Conservation (phyloP, 306 rosid genomes). For the Dryas alaskensis region DNA sequence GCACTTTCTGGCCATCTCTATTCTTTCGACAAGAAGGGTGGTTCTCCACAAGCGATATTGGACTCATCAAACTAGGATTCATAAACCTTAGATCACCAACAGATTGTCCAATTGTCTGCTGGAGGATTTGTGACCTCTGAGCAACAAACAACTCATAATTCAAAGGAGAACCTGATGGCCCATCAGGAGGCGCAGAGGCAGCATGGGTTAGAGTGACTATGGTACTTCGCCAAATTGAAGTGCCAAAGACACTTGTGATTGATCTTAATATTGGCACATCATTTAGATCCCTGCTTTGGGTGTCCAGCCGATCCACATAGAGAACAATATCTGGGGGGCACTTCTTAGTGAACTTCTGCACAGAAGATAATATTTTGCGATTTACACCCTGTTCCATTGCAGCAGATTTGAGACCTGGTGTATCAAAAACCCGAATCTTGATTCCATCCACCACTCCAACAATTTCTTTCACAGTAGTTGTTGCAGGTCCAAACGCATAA, state of each 20-base stretch:
- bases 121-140: slow-evolving; percentile 88
- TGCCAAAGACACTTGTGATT: slow-evolving; percentile 59
- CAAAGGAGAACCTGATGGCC: slow-evolving; percentile 85
- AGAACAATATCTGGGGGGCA: slow-evolving; percentile 85
- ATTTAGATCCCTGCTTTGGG: slow-evolving; percentile 84
- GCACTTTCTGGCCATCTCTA: slow-evolving; percentile 90
- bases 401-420: slow-evolving; percentile 88
- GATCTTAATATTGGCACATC: slow-evolving; percentile 78
- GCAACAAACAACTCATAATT: slow-evolving; percentile 91
- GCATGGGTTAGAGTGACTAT: slow-evolving; percentile 85
- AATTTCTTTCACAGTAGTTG: slow-evolving; percentile 69
- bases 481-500: slow-evolving; percentile 80
- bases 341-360: slow-evolving; percentile 72
- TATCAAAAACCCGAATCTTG: slow-evolving; percentile 73
- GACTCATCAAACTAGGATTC: slow-evolving; percentile 84
- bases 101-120: slow-evolving; percentile 93
- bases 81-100: slow-evolving; percentile 83
- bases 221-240: slow-evolving; percentile 79
- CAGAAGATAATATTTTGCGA: slow-evolving; percentile 57
- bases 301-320: slow-evolving; percentile 90
- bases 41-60: slow-evolving; percentile 88
- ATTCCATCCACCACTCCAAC: slow-evolving; percentile 86
- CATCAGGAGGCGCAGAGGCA: slow-evolving; percentile 97
- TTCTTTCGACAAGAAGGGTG: slow-evolving; percentile 95
- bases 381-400: slow-evolving; percentile 69